Evolutionary conservation across 1,284 basidiomycete species (phyloP).

Genomic region (Ustilago esculenta): DNA sequence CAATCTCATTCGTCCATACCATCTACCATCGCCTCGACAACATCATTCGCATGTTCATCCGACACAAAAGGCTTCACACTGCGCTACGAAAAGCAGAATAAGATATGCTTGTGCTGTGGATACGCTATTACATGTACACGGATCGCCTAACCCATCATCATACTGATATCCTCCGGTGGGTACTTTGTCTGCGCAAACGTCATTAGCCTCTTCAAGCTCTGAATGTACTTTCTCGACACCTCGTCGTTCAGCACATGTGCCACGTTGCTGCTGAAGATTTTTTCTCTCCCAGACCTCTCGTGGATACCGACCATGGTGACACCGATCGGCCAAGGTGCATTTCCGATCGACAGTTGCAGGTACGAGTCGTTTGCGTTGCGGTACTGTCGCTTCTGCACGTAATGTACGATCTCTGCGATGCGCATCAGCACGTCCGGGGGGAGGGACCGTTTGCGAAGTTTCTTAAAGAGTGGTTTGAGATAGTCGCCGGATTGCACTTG

Average conservation of each 20-base stretch:
- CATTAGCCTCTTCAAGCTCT: conserved; percentile 85
- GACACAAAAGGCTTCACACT: too few relatives aligned
- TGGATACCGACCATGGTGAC: conserved; percentile 99
- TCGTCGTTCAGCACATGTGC: conserved; percentile 99
- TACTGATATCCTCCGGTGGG: conserved; percentile 50
- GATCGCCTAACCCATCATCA: conserved; percentile 54
- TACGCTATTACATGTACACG: not conserved
- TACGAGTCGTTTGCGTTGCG: conserved; percentile 96
- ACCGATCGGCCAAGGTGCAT: conserved; percentile 99
- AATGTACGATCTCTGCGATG: conserved; percentile 92
- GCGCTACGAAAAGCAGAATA: too few relatives aligned
- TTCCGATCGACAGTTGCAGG: conserved; percentile 93
- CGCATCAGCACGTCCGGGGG: conserved; percentile 85
- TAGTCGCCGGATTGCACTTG: conserved; percentile 96
- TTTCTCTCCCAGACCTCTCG: conserved; percentile 94
- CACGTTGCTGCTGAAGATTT: conserved; percentile 94
- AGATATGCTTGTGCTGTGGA: not conserved
- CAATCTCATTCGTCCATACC: too few relatives aligned
- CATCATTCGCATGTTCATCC: too few relatives aligned
- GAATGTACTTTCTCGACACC: conserved; percentile 98
- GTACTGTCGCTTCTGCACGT: conserved; percentile 95
- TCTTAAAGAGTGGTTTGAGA: conserved; percentile 94
- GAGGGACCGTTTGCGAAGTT: conserved; percentile 82
- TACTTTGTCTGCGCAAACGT: conserved; percentile 59
- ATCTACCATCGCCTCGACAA: too few relatives aligned